Base-by-base conservation (phyloP, 2,329 filamentous ascomycete genomes). In the Talaromyces sp. region DNA sequence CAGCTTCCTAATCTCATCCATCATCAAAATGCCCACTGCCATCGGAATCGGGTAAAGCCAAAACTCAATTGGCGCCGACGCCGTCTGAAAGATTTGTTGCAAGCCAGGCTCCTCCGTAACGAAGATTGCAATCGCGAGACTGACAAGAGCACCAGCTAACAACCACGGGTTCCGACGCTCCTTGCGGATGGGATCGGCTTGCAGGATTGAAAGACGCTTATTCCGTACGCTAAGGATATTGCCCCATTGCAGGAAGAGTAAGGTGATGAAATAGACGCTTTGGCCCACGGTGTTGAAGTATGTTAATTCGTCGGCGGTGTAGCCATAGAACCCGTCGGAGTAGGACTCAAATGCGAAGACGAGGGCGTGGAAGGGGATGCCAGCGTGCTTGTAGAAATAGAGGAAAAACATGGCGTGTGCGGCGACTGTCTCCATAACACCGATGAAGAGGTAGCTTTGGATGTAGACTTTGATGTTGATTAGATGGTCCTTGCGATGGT, bases 321-420 rank as follows among this genome's bases (percentile, higher is more conserved):
- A 84, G 0, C 82, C 83, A 65, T 81, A 78, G 68, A 83, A 85
- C 3, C 83, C 83, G 0, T 77, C 81, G 0, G 74, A 67, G 71
- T 83, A 85, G 0, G 74, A 74, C 56, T 84, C 82, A 47, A 83
- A 85, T 0, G 81, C 75, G 69, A 85, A 82, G 69, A 84, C 80
- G 11, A 86, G 79, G 7, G 80, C 76, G 13, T 71, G 70, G 52
- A 82, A 73, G 0, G 83, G 79, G 41, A 86, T 83, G 7, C 79
- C 76, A 0, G 83, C 82, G 48, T 81, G 71, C 13, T 72, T 76
- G 73, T 78, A 83, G 76, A 82, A 79, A 75, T 85, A 85, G 0
- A 84, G 68, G 74, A 84, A 85, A 72, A 81, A 85, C 83, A 85
- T 85, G 67, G 79, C 66, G 63, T 84, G 82, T 0, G 83, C 82